Percentiles rank a stretch among this genome's conserved stretches.
phyloP scores from a whole-genome alignment of 2,329 filamentous ascomycete genomes.

The Microcyclospora tardicrescens region DNA sequence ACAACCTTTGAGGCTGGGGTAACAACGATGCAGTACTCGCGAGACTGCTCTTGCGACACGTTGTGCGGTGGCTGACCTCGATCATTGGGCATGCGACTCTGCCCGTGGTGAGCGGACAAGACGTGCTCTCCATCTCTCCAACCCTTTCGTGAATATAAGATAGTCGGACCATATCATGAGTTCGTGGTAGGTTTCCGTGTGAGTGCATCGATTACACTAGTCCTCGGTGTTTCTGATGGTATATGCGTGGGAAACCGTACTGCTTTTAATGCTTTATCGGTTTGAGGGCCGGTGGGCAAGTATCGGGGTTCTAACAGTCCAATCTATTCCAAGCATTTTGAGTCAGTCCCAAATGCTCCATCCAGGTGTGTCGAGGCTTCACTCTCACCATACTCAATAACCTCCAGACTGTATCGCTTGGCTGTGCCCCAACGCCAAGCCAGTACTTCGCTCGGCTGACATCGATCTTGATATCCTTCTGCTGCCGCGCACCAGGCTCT shows the following conservation, averaged over 20 bases:
- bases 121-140: too few species aligned
- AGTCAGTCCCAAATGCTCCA: conserved; percentile 1
- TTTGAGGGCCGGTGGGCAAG: conserved; percentile 21
- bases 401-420: conserved; percentile 78
- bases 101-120: too few species aligned
- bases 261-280: conserved; percentile 16
- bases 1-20: too few species aligned
- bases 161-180: too few species aligned
- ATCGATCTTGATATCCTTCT: conserved; percentile 89
- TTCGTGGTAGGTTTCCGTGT: not conserved
- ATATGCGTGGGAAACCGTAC: conserved; percentile 21
- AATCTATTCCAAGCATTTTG: conserved; percentile 18
- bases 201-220: not conserved
- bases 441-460: conserved; percentile 74
- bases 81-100: too few species aligned
- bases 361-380: not conserved
- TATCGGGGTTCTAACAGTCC: conserved; percentile 31
- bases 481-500: conserved; percentile 47
- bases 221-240: not conserved
- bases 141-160: too few species aligned
- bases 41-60: too few species aligned
- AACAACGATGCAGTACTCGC: too few species aligned
- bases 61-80: too few species aligned
- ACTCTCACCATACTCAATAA: conserved; percentile 62
- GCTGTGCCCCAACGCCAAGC: conserved; percentile 93